Conservation (phyloP, 1,139 yeast genomes). For the Meyerozyma smithsonii region DNA sequence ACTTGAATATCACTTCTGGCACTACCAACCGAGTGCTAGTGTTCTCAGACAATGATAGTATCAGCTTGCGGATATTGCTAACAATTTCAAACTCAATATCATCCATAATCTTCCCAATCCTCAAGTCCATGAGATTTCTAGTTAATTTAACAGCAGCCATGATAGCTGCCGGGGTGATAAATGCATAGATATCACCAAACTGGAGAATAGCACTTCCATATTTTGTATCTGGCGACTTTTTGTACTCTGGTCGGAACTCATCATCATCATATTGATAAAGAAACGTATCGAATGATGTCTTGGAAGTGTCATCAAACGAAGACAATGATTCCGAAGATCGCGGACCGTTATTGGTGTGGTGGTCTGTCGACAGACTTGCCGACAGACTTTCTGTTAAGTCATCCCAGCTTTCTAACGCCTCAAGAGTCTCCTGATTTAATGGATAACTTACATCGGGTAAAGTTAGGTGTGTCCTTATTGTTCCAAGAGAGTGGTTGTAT, state of each 20-base stretch:
- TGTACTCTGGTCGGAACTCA: conserved; percentile 41
- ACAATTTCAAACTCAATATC: conserved; percentile 60
- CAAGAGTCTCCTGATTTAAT: conserved; percentile 18
- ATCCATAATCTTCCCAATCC: conserved; percentile 54
- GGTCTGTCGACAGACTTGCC: too few species aligned
- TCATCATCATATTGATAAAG: conserved; percentile 29
- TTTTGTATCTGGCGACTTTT: conserved; percentile 40
- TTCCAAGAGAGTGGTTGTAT: conserved; percentile 46
- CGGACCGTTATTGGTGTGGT: too few species aligned
- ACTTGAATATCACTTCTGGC: conserved; percentile 41
- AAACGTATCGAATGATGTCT: conserved; percentile 1
- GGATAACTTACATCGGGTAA: conserved; percentile 67
- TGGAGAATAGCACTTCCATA: conserved; percentile 54
- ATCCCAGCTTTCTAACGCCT: not conserved
- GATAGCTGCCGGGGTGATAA: conserved; percentile 34
- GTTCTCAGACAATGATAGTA: conserved; percentile 32
- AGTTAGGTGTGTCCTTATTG: conserved; percentile 58
- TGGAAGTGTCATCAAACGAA: conserved; percentile 18
- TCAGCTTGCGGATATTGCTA: conserved; percentile 30
- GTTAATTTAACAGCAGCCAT: conserved; percentile 24
- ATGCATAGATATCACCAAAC: conserved; percentile 39
- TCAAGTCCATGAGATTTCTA: conserved; percentile 30
- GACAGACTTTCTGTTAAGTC: conserved; percentile 15
- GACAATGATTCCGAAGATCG: not conserved
- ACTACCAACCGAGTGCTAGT: conserved; percentile 49